Percentiles rank a stretch among this genome's conserved stretches.
Conservation (phyloP, 2,329 filamentous ascomycete genomes). For the Ceratocystis destructans region DNA sequence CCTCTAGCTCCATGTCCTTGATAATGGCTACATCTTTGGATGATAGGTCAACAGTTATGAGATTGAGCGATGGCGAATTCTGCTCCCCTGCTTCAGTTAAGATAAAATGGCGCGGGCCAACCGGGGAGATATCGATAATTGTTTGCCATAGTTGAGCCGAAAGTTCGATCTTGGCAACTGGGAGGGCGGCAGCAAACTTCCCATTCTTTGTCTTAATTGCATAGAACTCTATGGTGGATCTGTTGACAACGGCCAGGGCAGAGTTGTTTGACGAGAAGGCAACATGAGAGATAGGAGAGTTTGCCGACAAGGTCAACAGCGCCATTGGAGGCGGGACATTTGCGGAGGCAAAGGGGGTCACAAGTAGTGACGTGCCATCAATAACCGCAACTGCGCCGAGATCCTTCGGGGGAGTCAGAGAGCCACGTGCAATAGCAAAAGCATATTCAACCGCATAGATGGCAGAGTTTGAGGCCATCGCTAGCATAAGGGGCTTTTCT, state of each 20-base stretch:
- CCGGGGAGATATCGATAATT: constrained; percentile 9
- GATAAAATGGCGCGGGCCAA: constrained; percentile 8
- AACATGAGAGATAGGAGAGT: constrained; percentile 56
- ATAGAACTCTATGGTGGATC: constrained; percentile 52
- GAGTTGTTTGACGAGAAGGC: constrained; percentile 53
- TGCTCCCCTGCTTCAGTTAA: background rate
- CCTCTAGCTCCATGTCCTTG: background rate
- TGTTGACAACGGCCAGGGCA: constrained; percentile 59
- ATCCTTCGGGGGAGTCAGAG: constrained; percentile 57
- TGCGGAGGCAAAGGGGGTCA: constrained; percentile 71
- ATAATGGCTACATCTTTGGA: background rate
- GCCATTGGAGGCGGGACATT: constrained; percentile 92
- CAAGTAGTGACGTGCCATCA: constrained; percentile 64
- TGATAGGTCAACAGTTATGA: background rate
- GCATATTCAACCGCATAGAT: constrained; percentile 41
- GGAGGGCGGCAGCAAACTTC: constrained; percentile 22
- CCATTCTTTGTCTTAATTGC: constrained; percentile 51
- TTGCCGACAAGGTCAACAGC: constrained; percentile 54
- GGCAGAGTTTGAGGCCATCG: constrained; percentile 32
- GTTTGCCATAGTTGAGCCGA: background rate
- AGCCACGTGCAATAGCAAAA: constrained; percentile 54
- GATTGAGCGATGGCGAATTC: background rate
- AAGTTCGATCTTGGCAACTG: constrained; percentile 7
- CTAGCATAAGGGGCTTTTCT: constrained; percentile 62
- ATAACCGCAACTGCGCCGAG: constrained; percentile 69